These are phyloP conservation scores for Anthracocystis walkeri DNA, from an alignment of 1,284 basidiomycete species.

Conservation along the genomic window DNA sequence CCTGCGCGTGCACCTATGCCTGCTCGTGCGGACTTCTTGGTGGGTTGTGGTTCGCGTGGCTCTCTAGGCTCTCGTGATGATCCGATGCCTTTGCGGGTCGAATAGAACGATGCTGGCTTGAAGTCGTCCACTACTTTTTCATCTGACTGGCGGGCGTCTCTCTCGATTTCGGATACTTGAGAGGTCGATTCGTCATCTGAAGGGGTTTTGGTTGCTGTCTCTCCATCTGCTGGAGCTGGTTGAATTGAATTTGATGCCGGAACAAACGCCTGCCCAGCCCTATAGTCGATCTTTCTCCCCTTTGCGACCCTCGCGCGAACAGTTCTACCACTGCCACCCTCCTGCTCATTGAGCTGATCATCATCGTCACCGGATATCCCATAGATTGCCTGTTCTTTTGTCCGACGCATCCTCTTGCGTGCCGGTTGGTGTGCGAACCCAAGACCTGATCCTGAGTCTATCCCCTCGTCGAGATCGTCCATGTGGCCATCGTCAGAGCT, in stretches of 20 bases:
- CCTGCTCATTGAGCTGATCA: conserved; percentile 18
- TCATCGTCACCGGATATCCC: conserved; percentile 84
- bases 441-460: not conserved
- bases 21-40: conserved; percentile 13
- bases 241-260: conserved; percentile 17
- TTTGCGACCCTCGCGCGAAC: conserved; percentile 24
- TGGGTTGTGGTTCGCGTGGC: not conserved
- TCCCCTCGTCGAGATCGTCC: conserved; percentile 54
- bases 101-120: conserved; percentile 33
- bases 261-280: conserved; percentile 39
- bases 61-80: conserved; percentile 5
- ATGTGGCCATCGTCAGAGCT: conserved; percentile 71
- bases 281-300: conserved; percentile 34
- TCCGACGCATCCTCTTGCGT: conserved; percentile 32
- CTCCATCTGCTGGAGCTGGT: not conserved
- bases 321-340: conserved; percentile 20
- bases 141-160: not conserved
- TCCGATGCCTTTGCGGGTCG: conserved; percentile 20
- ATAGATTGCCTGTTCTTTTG: conserved; percentile 73
- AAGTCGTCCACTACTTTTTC: conserved; percentile 26
- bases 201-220: not conserved
- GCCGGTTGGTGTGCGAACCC: conserved; percentile 8
- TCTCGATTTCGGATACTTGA: not conserved
- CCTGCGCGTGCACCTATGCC: conserved; percentile 39
- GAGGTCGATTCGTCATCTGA: not conserved